Evolutionary conservation across 106 monocot genomes (phyloP), one percentile per base, ranked within the genome.

Genomic region (Dioscorea dumetorum): DNA sequence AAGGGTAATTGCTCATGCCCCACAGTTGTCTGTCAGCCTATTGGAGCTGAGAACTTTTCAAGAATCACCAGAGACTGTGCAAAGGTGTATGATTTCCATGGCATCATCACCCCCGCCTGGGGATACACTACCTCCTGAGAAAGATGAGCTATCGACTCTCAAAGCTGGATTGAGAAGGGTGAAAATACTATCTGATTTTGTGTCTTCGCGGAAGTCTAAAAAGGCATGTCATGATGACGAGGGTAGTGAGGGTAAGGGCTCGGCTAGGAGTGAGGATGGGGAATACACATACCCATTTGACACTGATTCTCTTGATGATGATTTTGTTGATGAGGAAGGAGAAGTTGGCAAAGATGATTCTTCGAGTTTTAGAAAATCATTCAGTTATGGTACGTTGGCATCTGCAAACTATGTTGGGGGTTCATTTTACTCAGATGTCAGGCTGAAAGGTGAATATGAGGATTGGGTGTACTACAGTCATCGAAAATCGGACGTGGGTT

Each of bases 81-180:
- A 70, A 58, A 82, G 74, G 41, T 51, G 83, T 50, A 62, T 81
- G 4, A 31, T 70, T 34, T 70, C 86, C 22, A 49, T 56, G 68
- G 62, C 82, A 11, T 78, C 70, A 35, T 80, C 86, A 18, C 82
- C 81, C 58, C 13, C 63, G 48, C 52, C 78, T 13, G 75, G 53
- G 51, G 73, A 58, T 56, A 13, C 68, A 22, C 58, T 62, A 4
- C 22, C 64, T 17, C 21, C 35, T n/a, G 64, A 64, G 41, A 64
- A 64, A 64, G 64, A 64, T 64, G 64, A 64, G 18, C n/a, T 48
- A 16, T 64, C 62, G 0, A 17, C 87, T 57, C 70, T 94, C 41
- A 90, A 79, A 83, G 82, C 85, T 61, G 83, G 94, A 32, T 49
- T 94, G 67, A 75, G 82, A 73, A 94, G 79, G 80, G 94, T 94